These are phyloP conservation scores for Rhododendron vialii DNA, from an alignment of 148 eudicot genomes.

Conservation along the genomic window DNA sequence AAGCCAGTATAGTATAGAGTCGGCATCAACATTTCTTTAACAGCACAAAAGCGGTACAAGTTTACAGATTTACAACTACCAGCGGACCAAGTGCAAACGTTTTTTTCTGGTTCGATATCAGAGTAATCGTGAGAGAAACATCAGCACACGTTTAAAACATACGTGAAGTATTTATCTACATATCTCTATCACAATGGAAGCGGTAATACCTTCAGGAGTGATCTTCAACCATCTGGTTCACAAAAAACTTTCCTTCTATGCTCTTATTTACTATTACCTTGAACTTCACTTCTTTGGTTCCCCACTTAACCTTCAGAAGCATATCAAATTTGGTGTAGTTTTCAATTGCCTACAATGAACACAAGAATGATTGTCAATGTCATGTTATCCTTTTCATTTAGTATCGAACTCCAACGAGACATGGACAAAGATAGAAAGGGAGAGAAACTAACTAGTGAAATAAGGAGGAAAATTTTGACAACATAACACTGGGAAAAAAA, in stretches of 20 bases:
- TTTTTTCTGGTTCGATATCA: not conserved
- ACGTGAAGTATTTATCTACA: conserved; percentile 4
- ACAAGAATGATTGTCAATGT: not conserved
- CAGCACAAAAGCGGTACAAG: not conserved
- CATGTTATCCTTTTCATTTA: not conserved
- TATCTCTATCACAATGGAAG: not conserved
- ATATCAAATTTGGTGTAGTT: conserved; percentile 33
- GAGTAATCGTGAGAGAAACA: not conserved
- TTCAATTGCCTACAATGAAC: conserved; percentile 28
- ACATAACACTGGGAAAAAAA: not conserved
- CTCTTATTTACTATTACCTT: conserved; percentile 32
- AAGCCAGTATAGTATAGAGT: not conserved
- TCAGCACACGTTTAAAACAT: not conserved
- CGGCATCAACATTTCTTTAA: not conserved
- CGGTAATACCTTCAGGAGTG: conserved; percentile 5
- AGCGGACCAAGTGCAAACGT: not conserved
- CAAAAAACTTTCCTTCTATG: conserved; percentile 20
- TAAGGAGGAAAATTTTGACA: not conserved
- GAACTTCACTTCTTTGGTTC: conserved; percentile 32
- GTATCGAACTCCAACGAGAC: not conserved
- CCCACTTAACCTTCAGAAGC: conserved; percentile 38
- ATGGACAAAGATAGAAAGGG: not conserved
- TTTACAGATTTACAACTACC: conserved; percentile 2
- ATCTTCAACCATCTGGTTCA: conserved; percentile 17
- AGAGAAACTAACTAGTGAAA: not conserved